Base-by-base conservation (phyloP, 2,329 filamentous ascomycete species). In the Diplodia intermedia region DNA sequence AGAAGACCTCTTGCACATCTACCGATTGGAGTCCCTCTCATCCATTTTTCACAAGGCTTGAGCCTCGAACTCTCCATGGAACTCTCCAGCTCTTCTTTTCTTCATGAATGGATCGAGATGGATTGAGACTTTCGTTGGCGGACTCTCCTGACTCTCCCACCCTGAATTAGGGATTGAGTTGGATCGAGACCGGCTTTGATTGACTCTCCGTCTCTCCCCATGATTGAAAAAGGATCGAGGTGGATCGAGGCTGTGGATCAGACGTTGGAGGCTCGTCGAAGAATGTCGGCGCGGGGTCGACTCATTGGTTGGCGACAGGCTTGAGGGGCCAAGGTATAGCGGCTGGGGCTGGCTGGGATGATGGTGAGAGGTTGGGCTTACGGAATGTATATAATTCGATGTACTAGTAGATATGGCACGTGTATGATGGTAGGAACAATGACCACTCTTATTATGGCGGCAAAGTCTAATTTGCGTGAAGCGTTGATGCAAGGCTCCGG, bases 221-320 rank as follows among this genome's bases (percentile, higher is more conserved):
- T 20, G 18, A 5, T 15, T 33, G 40, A 33, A 23, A 20, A 23
- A 33, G 40, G 57, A 62, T 62, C 18, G 40, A 62, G 26, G 40
- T 31, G 40, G 57, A 62, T 62, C 11, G 57, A 62, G 57, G 18
- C 26, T 23, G 40, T 62, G 57, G 57, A 62, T 62, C 4, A 36
- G 57, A 62, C 18, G 29, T 62, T 18, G 40, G 29, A 33, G 40
- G 36, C 47, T 62, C 57, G 40, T 40, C 40, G 57, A 38, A 43
- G 31, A 20, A 29, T 23, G 40, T 18, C 15, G 26, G n/a, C 18
- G 57, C 33, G 57, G 23, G 43, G 57, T 62, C 47, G 57, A 62
- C 57, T 62, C 57, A 40, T 62, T 49, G 57, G 57, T 33, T 18
- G 36, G 20, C 12, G 56, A 23, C 15, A 14, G 23, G 36, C 15